These are phyloP conservation scores for Annona squamosa DNA, from an alignment of 164 flowering plant species.

Conservation along the genomic window DNA sequence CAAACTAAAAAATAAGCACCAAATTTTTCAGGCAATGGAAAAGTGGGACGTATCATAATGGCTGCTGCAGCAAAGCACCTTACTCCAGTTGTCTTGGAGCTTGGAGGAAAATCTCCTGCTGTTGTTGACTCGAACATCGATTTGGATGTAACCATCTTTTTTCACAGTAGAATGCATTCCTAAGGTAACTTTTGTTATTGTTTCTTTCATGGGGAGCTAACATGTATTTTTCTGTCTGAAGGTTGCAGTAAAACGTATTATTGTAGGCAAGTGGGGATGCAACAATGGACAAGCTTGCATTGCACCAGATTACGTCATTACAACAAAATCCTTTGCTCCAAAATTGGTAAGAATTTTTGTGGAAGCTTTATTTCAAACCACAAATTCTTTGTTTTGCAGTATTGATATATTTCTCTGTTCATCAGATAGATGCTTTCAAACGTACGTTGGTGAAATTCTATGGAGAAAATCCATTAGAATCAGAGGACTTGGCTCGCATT, in stretches of 20 bases:
- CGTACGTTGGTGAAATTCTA: slow-evolving; percentile 50
- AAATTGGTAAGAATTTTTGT: slow-evolving; percentile 39
- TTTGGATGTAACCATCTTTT: slow-evolving; percentile 36
- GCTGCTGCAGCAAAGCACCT: slow-evolving; percentile 94
- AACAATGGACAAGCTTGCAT: slow-evolving; percentile 80
- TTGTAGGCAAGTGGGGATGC: slow-evolving; percentile 66
- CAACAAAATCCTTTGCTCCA: slow-evolving; percentile 65
- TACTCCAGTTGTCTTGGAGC: slow-evolving; percentile 89
- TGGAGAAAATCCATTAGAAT: slow-evolving; percentile 64
- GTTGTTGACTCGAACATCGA: slow-evolving; percentile 68
- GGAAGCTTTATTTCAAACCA: not conserved
- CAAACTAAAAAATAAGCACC: not conserved
- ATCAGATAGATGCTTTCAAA: slow-evolving; percentile 59
- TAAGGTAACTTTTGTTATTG: not conserved
- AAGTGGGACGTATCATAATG: slow-evolving; percentile 79
- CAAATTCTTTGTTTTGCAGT: not conserved
- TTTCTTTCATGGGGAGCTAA: not conserved
- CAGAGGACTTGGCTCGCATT: slow-evolving; percentile 72
- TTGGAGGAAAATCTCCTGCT: slow-evolving; percentile 92
- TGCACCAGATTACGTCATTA: slow-evolving; percentile 63
- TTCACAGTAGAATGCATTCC: not conserved
- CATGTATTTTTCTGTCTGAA: slow-evolving; percentile 18
- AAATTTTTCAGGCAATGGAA: slow-evolving; percentile 55
- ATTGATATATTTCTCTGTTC: not conserved
- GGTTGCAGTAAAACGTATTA: slow-evolving; percentile 68